Evolutionary conservation across 768 basidiomycete species (phyloP), one percentile per base, ranked within the genome.

Genomic region (Suillus clintonianus): DNA sequence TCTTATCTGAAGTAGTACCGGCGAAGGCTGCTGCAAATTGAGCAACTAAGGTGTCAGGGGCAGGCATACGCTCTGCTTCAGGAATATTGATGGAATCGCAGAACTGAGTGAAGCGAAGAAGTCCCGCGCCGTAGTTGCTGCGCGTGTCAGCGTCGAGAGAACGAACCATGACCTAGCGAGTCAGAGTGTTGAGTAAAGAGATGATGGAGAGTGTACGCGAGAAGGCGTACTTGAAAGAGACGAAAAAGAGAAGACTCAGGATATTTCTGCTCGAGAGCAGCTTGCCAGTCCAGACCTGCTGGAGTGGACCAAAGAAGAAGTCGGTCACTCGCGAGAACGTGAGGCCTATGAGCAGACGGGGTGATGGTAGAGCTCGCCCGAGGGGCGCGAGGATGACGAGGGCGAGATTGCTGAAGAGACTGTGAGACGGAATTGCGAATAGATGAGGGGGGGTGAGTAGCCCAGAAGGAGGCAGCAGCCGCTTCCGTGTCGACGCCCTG

Each of bases 101-200:
- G n/a, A n/a, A n/a, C n/a, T n/a, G n/a, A n/a, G n/a, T n/a, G n/a
- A n/a, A n/a, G n/a, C n/a, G n/a, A n/a, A n/a, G n/a, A n/a, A n/a
- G n/a, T n/a, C n/a, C n/a, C n/a, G n/a, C n/a, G n/a, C n/a, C n/a
- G n/a, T n/a, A 79, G 6, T 70, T 70, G n/a, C 42, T 53, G 6
- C 51, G 62, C 0, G 71, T 74, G 3, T 53, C 62, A 1, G 67
- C 41, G 0, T 71, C 70, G 2, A 74, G 57, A 5, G 71, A 64
- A 2, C 42, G 36, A 13, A 59, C 42, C 7, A 74, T 57, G 2
- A 61, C 37, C n/a, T n/a, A n/a, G n/a, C n/a, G n/a, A n/a, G n/a
- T n/a, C n/a, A n/a, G n/a, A n/a, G n/a, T n/a, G n/a, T n/a, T n/a
- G n/a, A n/a, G n/a, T n/a, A n/a, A n/a, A n/a, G n/a, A n/a, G n/a